Evolutionary conservation across 2,329 filamentous ascomycete species (phyloP).

Genomic region (Exophiala aquamarina): DNA sequence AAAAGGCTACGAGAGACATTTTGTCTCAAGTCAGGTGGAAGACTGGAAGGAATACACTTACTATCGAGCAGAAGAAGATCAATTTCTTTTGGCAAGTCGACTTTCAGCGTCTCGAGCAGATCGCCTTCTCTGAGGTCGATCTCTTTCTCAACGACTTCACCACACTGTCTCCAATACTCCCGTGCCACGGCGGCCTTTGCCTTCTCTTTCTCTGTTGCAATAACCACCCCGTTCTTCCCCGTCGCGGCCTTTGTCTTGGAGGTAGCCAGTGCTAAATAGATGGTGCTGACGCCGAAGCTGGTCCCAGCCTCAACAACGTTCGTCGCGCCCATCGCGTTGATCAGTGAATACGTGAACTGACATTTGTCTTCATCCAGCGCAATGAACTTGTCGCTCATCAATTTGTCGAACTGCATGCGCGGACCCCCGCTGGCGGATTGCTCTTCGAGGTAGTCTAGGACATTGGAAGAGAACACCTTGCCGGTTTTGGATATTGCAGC

Average conservation of each 20-base stretch:
- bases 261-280: slow-evolving; percentile 43
- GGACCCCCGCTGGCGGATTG: no score
- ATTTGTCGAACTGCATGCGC: slow-evolving; percentile 5
- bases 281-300: slow-evolving; percentile 44
- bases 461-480: neutral
- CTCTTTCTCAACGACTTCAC: slow-evolving; percentile 30
- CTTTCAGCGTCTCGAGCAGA: slow-evolving; percentile 40
- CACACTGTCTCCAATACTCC: slow-evolving; percentile 38
- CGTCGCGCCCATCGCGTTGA: slow-evolving; percentile 33
- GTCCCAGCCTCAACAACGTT: slow-evolving; percentile 44
- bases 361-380: slow-evolving; percentile 43
- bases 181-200: slow-evolving; percentile 34
- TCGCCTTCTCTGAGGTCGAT: slow-evolving; percentile 44
- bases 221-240: slow-evolving; percentile 32
- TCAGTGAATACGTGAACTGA: slow-evolving; percentile 38
- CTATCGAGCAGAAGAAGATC: slow-evolving; percentile 39
- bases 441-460: slow-evolving; percentile 6
- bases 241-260: slow-evolving; percentile 26
- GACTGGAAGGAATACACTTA: slow-evolving; percentile 23
- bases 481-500: neutral
- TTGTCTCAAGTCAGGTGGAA: no score
- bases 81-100: slow-evolving; percentile 26
- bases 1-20: neutral
- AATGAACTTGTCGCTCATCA: slow-evolving; percentile 40
- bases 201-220: slow-evolving; percentile 41